phyloP scores from a whole-genome alignment of 78 protist species.

The Planoprotostelium fungivorum region DNA sequence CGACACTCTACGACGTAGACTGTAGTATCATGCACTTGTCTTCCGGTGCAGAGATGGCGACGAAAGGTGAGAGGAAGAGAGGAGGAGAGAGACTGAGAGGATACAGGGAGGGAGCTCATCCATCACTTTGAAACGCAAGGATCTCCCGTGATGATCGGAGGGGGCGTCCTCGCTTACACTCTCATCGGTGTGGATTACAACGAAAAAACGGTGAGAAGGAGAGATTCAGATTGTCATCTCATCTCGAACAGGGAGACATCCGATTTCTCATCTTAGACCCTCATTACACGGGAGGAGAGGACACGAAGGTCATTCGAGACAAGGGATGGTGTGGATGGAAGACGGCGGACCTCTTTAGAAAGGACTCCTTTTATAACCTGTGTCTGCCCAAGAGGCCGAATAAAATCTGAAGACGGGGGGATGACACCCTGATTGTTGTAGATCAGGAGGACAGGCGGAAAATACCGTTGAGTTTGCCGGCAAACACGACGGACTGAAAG shows the following conservation, averaged over 20 bases:
- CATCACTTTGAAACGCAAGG: constrained; percentile 72
- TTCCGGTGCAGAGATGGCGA: constrained; percentile 27
- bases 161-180: constrained; percentile 85
- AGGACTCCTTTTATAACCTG: constrained; percentile 59
- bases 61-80: constrained; percentile 7
- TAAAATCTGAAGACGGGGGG: constrained; percentile 31
- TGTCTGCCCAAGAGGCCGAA: constrained; percentile 35
- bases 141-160: constrained; percentile 84
- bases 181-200: constrained; percentile 70
- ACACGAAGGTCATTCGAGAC: constrained; percentile 30
- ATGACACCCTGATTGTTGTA: no score
- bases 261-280: constrained; percentile 83
- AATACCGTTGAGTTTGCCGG: no score
- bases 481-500: no score
- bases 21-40: constrained; percentile 46
- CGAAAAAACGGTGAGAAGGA: constrained; percentile 11
- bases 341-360: constrained; percentile 29
- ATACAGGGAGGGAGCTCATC: constrained; percentile 38
- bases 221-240: background rate
- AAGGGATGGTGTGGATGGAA: constrained; percentile 68
- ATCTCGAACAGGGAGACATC: constrained; percentile 18
- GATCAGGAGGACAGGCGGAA: no score
- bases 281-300: constrained; percentile 69
- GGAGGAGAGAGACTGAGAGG: background rate
- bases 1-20: constrained; percentile 15